These are phyloP conservation scores for Sherardia arvensis DNA, from an alignment of 257 asterid genomes.

Conservation along the genomic window DNA sequence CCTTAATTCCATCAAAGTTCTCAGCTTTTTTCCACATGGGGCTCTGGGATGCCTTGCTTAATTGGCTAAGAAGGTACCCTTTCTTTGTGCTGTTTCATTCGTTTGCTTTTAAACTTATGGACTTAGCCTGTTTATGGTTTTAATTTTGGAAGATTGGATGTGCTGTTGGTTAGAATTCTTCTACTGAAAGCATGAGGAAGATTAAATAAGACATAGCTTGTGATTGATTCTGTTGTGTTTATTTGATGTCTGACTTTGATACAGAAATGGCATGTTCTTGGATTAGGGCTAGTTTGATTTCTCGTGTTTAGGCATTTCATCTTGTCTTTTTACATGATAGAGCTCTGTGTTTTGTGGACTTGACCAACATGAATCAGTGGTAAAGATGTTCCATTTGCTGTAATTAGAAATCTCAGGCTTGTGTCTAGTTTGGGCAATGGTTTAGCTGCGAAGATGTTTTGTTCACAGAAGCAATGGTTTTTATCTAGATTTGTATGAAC, in stretches of 20 bases:
- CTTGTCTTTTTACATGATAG: neutral
- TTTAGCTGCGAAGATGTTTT: neutral
- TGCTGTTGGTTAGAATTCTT: neutral
- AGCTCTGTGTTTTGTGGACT: neutral
- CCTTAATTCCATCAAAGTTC: conserved; percentile 5
- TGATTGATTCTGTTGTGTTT: neutral
- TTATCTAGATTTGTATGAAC: neutral
- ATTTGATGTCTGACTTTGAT: neutral
- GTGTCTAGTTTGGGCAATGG: neutral
- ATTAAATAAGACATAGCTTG: neutral
- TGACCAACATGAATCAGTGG: neutral
- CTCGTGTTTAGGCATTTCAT: neutral
- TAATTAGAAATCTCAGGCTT: neutral
- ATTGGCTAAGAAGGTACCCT: conserved; percentile 75
- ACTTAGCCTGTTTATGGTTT: neutral
- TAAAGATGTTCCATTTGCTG: neutral
- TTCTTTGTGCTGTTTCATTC: neutral
- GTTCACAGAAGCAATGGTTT: no score
- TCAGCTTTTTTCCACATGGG: conserved; percentile 42
- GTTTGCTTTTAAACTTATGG: neutral
- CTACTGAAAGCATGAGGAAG: neutral
- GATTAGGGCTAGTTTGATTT: neutral
- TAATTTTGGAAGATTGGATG: neutral
- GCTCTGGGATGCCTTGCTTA: conserved; percentile 67
- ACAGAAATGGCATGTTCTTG: neutral